Evolutionary conservation across 2,329 filamentous ascomycete species (phyloP).

Genomic region (Ceratocystis eucalypticola): DNA sequence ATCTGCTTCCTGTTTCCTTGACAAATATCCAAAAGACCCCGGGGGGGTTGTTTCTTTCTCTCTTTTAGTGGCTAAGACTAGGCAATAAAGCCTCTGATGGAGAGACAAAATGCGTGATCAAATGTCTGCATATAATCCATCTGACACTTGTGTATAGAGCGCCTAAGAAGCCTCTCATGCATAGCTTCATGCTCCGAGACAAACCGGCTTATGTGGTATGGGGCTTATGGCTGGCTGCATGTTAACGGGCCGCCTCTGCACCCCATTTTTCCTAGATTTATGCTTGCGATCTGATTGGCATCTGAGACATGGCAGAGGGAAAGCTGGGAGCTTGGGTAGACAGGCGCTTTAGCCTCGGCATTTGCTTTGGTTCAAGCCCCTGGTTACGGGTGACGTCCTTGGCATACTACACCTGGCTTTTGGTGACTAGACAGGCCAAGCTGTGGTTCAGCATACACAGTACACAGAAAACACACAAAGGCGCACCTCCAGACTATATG

Average conservation of each 20-base stretch:
- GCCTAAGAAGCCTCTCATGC: neutral
- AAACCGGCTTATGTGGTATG: neutral
- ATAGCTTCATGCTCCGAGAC: neutral
- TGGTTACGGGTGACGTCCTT: neutral
- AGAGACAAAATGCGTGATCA: neutral
- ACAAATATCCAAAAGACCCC: neutral
- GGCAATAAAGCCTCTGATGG: neutral
- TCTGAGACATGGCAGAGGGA: neutral
- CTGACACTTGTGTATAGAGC: neutral
- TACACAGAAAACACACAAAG: neutral
- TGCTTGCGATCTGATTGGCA: neutral
- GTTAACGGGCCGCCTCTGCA: neutral
- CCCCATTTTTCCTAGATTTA: neutral
- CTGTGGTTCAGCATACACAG: neutral
- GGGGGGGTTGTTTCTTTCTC: neutral
- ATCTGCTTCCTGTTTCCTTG: neutral
- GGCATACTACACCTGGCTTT: neutral
- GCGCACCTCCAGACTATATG: neutral
- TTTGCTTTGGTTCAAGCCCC: neutral
- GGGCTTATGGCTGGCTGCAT: neutral
- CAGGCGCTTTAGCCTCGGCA: neutral
- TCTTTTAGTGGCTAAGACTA: neutral
- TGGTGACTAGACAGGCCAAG: neutral
- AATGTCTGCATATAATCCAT: neutral
- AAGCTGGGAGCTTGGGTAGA: neutral